Percentiles rank a stretch among this genome's conserved stretches.
Evolutionary conservation across 139 green algal species (phyloP).

Genomic region (Trebouxia sp.): DNA sequence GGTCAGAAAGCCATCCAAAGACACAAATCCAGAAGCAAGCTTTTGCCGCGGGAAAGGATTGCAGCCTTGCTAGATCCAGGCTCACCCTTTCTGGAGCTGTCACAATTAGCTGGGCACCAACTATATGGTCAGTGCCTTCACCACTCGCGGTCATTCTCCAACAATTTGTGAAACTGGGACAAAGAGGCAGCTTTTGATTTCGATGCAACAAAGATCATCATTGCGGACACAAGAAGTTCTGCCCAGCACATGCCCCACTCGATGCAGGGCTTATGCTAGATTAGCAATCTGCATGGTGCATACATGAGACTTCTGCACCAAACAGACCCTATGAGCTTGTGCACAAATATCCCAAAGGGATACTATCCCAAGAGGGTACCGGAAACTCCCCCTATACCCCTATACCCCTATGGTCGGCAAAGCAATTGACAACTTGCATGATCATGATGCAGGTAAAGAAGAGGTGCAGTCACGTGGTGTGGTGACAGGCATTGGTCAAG

Average conservation of each 20-base stretch:
- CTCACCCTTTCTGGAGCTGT: slow-evolving; percentile 87
- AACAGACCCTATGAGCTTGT: too few species aligned
- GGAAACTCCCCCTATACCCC: neutral
- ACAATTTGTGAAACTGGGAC: neutral
- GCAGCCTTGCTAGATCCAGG: slow-evolving; percentile 75
- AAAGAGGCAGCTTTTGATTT: neutral
- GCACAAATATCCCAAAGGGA: too few species aligned
- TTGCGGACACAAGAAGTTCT: neutral
- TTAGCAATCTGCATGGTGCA: neutral
- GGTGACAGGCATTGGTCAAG: slow-evolving; percentile 86
- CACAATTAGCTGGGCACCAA: slow-evolving; percentile 73
- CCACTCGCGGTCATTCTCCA: neutral
- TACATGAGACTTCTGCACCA: neutral
- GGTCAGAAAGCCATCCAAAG: slow-evolving; percentile 61
- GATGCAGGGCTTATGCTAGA: neutral
- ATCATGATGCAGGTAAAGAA: slow-evolving; percentile 58
- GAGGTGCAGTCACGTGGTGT: slow-evolving; percentile 83
- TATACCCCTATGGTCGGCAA: neutral
- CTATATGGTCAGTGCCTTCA: slow-evolving; percentile 72
- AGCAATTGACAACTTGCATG: neutral
- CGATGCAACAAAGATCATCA: neutral
- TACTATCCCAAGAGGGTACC: too few species aligned
- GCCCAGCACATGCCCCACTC: neutral
- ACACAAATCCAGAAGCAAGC: slow-evolving; percentile 60
- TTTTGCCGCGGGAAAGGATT: slow-evolving; percentile 76